Base-by-base conservation (phyloP, 352 stramenopile genomes). In the Phytopythium chamaehyphon region DNA sequence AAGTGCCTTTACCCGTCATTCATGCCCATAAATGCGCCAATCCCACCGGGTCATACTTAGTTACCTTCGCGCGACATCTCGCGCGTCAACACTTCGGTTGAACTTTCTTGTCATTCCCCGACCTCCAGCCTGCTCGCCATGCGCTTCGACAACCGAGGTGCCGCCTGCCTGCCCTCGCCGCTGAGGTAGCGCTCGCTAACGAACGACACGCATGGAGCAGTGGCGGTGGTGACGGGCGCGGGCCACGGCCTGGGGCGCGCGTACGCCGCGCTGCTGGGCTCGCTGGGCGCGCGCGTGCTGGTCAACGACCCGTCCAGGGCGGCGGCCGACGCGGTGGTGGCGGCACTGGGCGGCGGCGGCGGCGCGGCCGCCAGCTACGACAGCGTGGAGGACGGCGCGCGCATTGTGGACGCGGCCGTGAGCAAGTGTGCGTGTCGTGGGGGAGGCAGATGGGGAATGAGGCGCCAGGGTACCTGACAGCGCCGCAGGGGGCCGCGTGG, bases 181-280 rank as follows among this genome's bases (percentile, higher is more conserved):
- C 22, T 4, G 45, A 19, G n/a, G n/a, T n/a, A n/a, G n/a, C n/a
- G n/a, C n/a, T n/a, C n/a, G n/a, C n/a, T n/a, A n/a, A n/a, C n/a
- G n/a, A n/a, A n/a, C n/a, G n/a, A n/a, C n/a, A n/a, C n/a, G n/a
- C n/a, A n/a, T n/a, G n/a, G n/a, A n/a, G 37, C 47, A 87, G 83
- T 96, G 39, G 86, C 83, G 35, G 89, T 96, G 47, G 76, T 96
- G 31, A 96, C 86, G 6, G 86, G 86, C 9, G 86, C 86, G 12
- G 83, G 86, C 12, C 86, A 91, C 46, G 86, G 86, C n/a, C 62
- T 96, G 26, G 86, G 86, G 35, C 73, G 73, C 42, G 86, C 83
- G 18, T 93, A 96, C 54, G 86, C 86, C 22, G 62, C 92, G 47
- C 76, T 87, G 15, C 59, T 96, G n/a, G 74, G 60, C 18, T 62